Percentiles rank a stretch among this genome's conserved stretches.
Evolutionary conservation across 83 land plant species (phyloP).

Genomic region (Isoetes engelmannii): DNA sequence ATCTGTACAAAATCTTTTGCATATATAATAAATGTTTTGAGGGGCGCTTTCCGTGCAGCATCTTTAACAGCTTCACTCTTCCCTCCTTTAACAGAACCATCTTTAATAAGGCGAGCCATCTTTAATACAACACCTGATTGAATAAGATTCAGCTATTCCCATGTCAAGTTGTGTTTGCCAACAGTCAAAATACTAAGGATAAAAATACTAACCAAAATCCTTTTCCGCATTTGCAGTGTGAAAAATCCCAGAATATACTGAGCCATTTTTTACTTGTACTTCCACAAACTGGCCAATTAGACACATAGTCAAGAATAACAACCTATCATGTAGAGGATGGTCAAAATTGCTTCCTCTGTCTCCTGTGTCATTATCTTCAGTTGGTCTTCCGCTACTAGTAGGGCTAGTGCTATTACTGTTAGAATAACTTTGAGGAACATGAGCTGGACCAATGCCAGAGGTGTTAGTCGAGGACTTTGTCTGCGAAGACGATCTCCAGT

Average conservation of each 20-base stretch:
- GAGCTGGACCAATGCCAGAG: background rate
- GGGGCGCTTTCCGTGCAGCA: slow-evolving; percentile 27
- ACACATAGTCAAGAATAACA: slow-evolving; percentile 53
- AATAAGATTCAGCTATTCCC: background rate
- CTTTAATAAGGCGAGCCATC: slow-evolving; percentile 61
- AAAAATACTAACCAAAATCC: slow-evolving; percentile 51
- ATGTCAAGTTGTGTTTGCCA: too few relatives aligned
- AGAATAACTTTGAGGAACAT: background rate
- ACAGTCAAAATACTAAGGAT: background rate
- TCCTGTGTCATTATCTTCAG: background rate
- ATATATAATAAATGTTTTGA: slow-evolving; percentile 50
- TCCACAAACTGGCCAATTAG: slow-evolving; percentile 84
- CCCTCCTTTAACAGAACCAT: slow-evolving; percentile 31
- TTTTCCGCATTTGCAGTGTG: slow-evolving; percentile 62
- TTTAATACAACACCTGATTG: slow-evolving; percentile 65
- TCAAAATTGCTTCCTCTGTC: background rate
- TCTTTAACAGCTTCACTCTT: slow-evolving; percentile 44
- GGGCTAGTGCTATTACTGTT: background rate
- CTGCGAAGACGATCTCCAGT: slow-evolving; percentile 15
- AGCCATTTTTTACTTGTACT: slow-evolving; percentile 80
- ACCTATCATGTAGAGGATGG: slow-evolving; percentile 36
- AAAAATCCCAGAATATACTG: slow-evolving; percentile 73
- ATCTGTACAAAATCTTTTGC: slow-evolving; percentile 80
- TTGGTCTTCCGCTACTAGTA: slow-evolving; percentile 2
- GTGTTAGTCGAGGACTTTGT: background rate